A percentile compares a stretch with the other conserved stretches of the same genome.
Evolutionary conservation across 148 eudicot species (phyloP).

Genomic region (Chenopodium album): DNA sequence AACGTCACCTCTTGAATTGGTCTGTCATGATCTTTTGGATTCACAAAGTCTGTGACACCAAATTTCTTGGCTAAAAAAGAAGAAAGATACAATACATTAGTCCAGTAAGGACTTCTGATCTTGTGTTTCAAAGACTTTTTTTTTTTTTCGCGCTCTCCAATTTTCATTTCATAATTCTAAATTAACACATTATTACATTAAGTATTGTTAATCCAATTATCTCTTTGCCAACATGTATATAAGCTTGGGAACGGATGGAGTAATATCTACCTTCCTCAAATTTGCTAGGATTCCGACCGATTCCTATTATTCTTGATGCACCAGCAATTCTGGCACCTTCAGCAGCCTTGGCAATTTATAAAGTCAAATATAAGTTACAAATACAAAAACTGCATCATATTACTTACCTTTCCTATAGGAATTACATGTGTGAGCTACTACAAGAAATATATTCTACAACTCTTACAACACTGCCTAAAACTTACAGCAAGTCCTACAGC

Average conservation of each 20-base stretch:
- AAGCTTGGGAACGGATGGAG: neutral
- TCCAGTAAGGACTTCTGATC: too few species aligned
- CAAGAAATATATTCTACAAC: neutral
- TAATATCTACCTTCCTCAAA: constrained; percentile 39
- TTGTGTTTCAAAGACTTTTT: neutral
- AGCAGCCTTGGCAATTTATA: constrained; percentile 31
- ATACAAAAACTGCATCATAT: neutral
- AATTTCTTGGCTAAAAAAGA: constrained; percentile 57
- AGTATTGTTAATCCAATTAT: too few species aligned
- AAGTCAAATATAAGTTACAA: neutral
- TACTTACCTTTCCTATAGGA: too few species aligned
- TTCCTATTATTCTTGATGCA: constrained; percentile 41
- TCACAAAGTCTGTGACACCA: constrained; percentile 71
- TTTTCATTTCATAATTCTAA: neutral
- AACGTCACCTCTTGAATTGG: constrained; percentile 58
- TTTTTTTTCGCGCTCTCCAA: neutral
- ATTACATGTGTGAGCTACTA: neutral
- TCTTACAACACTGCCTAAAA: constrained; percentile 10
- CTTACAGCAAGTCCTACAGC: constrained; percentile 93
- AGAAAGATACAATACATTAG: neutral
- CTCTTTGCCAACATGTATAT: neutral
- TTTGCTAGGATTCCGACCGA: constrained; percentile 31
- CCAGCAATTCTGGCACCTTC: constrained; percentile 39
- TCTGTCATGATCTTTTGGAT: constrained; percentile 60
- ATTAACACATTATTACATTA: neutral